Percentiles rank a stretch among this genome's conserved stretches.
These are phyloP conservation scores for Panaeolus papilionaceus DNA, from an alignment of 768 basidiomycete genomes.

Conservation along the genomic window DNA sequence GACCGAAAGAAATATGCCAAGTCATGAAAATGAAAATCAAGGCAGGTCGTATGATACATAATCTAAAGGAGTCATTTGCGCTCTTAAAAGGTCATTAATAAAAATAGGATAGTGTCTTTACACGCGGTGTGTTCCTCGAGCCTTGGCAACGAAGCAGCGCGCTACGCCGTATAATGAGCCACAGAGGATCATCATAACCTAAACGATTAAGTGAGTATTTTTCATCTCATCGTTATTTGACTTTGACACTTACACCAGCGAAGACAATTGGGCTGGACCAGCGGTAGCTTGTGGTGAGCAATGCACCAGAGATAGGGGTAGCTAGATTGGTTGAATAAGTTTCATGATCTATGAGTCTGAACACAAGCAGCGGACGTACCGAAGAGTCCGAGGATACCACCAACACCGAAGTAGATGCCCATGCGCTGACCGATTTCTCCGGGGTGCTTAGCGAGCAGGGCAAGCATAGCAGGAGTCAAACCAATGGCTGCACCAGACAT, in stretches of 20 bases:
- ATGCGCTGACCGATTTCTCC: constrained; percentile 56
- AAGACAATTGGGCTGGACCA: constrained; percentile 53
- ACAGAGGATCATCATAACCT: constrained; percentile 2
- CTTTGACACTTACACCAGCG: constrained; percentile 37
- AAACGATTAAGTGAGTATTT: not conserved
- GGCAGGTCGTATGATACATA: not conserved
- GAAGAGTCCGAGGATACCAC: constrained; percentile 43
- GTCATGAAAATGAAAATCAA: not conserved
- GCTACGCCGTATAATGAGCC: not conserved
- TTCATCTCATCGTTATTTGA: not conserved
- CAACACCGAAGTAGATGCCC: constrained; percentile 49
- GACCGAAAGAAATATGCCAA: not conserved
- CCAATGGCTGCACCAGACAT: constrained; percentile 49
- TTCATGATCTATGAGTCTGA: not conserved
- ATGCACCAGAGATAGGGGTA: constrained; percentile 56
- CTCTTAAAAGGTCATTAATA: not conserved
- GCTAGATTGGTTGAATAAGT: constrained; percentile 29
- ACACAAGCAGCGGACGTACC: constrained; percentile 35
- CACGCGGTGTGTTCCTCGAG: not conserved
- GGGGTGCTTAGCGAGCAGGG: constrained; percentile 43
- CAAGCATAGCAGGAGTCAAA: constrained; percentile 37
- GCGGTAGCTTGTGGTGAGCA: constrained; percentile 48
- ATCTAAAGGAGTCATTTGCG: not conserved
- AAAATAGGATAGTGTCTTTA: not conserved
- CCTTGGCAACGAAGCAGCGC: not conserved